Base-by-base conservation (phyloP, 257 asterid species). In the Solanum raphanifolium region DNA sequence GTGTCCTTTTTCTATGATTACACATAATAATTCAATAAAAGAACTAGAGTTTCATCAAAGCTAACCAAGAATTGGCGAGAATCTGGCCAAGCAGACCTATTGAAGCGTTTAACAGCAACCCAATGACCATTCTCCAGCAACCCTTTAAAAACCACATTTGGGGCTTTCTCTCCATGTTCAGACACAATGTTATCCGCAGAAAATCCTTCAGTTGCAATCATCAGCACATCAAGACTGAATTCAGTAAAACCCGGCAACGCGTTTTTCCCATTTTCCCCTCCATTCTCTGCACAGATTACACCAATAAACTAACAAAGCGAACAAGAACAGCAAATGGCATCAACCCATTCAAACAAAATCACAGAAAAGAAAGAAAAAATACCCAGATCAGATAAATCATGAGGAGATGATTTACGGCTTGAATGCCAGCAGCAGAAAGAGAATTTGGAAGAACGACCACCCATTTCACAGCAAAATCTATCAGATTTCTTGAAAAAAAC, bases 121-220 rank as follows among this genome's bases (percentile, higher is more conserved):
- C 84, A 87, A 8, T 87, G 90, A 43, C 88, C 91, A 83, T 88
- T 86, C 18, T 86, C 83, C 3, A 92, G 89, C 84, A 82, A 72
- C 34, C 94, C 94, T 84, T 76, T 92, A 85, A 86, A 92, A 43
- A 92, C 94, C 4, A 92, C 93, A 76, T 92, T 92, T 27, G 94
- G 94, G 75, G 94, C 94, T 87, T 92, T 92, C 85, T 92, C 92
- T 21, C 94, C 94, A 73, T 92, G 94, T 72, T 92, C 94, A 35
- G 94, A 92, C 35, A 92, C 94, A 27, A 92, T 87, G 73, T 91
- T 92, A 36, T 92, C 93, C 25, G 88, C 21, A 5, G 90, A 88
- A 83, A 92, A 92, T 10, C 91, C 94, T 73, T 86, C 71, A 38
- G 94, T 91, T 35, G 94, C 93, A 31, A 32, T 81, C 41, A 86